Conservation (phyloP, 1,139 yeast genomes). For the Debaryomyces udenii region DNA sequence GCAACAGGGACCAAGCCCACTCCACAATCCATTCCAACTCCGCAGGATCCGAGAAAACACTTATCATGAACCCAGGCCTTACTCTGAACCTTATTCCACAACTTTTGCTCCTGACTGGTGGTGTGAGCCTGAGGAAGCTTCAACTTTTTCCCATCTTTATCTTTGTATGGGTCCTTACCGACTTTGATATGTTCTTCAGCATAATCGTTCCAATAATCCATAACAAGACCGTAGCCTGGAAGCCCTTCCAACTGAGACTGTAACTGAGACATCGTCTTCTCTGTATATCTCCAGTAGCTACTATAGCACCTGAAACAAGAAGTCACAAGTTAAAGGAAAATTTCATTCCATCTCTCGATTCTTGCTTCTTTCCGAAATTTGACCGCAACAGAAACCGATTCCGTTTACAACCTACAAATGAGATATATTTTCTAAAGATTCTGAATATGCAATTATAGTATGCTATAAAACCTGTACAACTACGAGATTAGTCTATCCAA, state of each 20-base stretch:
- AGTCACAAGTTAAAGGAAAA: not conserved
- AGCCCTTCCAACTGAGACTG: constrained; percentile 50
- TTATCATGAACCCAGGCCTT: constrained; percentile 87
- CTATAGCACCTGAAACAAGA: not conserved
- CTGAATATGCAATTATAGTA: not conserved
- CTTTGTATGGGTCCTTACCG: constrained; percentile 67
- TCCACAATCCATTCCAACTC: constrained; percentile 71
- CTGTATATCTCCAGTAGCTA: not conserved
- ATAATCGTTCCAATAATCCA: constrained; percentile 63
- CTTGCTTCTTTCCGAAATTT: too few species aligned
- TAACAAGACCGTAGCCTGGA: constrained; percentile 59
- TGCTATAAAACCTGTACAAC: not conserved
- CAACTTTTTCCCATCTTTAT: constrained; percentile 57
- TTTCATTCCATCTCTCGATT: too few species aligned
- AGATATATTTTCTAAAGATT: too few species aligned
- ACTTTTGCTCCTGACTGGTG: constrained; percentile 61
- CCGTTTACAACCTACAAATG: too few species aligned
- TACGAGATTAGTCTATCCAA: constrained; percentile 15
- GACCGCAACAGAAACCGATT: too few species aligned
- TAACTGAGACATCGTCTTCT: constrained; percentile 27
- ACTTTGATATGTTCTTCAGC: constrained; percentile 63
- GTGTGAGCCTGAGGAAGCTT: constrained; percentile 54
- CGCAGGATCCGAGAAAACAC: constrained; percentile 76
- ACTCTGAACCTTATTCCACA: constrained; percentile 72
- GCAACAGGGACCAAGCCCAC: constrained; percentile 74